phyloP scores from a whole-genome alignment of 108 stramenopile species.

The Skeletonema marinoi region DNA sequence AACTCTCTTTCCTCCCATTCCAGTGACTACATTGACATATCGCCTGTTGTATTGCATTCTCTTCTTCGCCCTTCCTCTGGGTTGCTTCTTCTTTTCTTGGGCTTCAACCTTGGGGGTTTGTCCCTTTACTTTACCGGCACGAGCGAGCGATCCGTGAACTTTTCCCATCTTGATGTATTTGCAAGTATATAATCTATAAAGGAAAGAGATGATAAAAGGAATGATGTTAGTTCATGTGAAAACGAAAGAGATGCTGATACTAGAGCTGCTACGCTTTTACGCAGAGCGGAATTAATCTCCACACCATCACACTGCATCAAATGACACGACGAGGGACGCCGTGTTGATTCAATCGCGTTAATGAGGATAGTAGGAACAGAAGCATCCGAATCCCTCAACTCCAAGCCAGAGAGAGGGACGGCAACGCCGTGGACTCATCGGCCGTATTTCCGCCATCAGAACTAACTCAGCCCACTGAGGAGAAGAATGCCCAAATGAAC shows the following conservation, averaged over 20 bases:
- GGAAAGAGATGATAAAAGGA: background rate
- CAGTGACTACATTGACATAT: constrained; percentile 98
- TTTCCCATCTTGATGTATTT: constrained; percentile 86
- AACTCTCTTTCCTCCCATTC: constrained; percentile 96
- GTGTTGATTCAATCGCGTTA: background rate
- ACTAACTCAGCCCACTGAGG: background rate
- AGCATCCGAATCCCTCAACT: too few species aligned
- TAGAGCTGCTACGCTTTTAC: background rate
- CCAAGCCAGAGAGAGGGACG: background rate
- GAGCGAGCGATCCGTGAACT: constrained; percentile 99
- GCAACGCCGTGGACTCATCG: background rate
- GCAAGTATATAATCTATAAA: background rate
- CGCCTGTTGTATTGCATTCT: constrained; percentile 99
- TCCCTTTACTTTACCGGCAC: constrained; percentile 99
- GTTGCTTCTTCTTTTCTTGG: constrained; percentile 96
- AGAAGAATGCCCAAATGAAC: background rate
- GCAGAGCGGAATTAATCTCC: background rate
- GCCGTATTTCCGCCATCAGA: background rate
- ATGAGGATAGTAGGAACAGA: background rate
- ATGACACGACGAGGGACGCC: background rate
- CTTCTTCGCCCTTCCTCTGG: constrained; percentile 99
- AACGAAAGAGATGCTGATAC: background rate
- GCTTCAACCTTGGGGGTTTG: constrained; percentile 99
- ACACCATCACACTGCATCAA: background rate
- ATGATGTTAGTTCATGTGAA: background rate